Evolutionary conservation across 495 filamentous ascomycete species (phyloP).

Genomic region (Pseudomonodictys pantanalensis): DNA sequence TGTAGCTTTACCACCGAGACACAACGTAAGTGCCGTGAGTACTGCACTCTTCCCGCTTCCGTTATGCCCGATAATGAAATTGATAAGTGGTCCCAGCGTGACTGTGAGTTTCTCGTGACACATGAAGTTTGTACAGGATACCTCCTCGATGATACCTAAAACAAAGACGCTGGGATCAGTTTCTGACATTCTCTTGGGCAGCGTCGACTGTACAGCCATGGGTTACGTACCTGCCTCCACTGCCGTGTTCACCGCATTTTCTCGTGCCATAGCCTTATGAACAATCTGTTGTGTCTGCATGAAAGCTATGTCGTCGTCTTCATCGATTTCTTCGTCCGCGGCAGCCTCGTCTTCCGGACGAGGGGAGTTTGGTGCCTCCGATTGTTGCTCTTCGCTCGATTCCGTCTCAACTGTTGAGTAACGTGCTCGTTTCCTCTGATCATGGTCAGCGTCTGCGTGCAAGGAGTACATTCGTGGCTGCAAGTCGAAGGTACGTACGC

Average conservation of each 20-base stretch:
- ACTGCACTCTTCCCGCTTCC: constrained; percentile 98
- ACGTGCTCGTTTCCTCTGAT: not conserved
- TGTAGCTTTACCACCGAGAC: constrained; percentile 90
- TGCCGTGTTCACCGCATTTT: constrained; percentile 52
- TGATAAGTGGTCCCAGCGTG: constrained; percentile 84
- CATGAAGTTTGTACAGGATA: constrained; percentile 92
- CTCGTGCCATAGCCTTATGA: not conserved
- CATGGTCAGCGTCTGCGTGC: not conserved
- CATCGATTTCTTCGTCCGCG: not conserved
- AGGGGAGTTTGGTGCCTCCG: not conserved
- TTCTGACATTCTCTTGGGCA: too few relatives aligned
- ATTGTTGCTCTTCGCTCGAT: not conserved
- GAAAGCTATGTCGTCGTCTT: not conserved
- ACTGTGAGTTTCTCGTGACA: constrained; percentile 80
- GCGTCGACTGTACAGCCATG: too few relatives aligned
- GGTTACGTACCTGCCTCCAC: too few relatives aligned
- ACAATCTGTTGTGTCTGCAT: constrained; percentile 9
- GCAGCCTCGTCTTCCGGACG: not conserved
- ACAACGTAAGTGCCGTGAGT: constrained; percentile 90
- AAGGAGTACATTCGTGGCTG: not conserved
- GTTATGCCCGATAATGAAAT: constrained; percentile 97
- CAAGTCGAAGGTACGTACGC: not conserved
- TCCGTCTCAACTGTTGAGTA: not conserved
- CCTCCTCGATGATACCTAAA: constrained; percentile 76
- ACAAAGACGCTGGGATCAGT: too few relatives aligned